These are phyloP conservation scores for Mycothermus thermophilus DNA, from an alignment of 495 filamentous ascomycete species.

Conservation along the genomic window DNA sequence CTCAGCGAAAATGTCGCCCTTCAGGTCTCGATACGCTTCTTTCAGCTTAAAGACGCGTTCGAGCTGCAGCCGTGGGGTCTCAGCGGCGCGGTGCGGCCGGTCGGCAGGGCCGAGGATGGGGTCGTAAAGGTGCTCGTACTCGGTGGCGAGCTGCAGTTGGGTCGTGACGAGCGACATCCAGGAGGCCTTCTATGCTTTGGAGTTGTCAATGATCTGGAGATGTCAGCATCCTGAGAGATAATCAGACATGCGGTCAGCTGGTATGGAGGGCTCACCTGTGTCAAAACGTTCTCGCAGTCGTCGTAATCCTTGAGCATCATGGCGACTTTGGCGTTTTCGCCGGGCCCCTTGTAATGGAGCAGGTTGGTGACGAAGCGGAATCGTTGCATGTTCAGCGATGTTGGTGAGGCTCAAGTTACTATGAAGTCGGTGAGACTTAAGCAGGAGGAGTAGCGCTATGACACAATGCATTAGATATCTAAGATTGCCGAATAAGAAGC, in stretches of 20 bases:
- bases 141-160: conserved; percentile 54
- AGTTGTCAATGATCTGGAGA: conserved; percentile 63
- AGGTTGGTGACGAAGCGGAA: no score
- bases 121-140: conserved; percentile 69
- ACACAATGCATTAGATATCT: no score
- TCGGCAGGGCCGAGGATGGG: conserved; percentile 55
- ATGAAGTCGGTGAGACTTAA: no score
- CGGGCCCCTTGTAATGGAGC: conserved; percentile 51
- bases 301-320: conserved; percentile 71
- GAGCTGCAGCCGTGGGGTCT: conserved; percentile 52
- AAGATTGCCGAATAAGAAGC: no score
- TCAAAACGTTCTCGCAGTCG: conserved; percentile 65
- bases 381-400: no score
- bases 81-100: conserved; percentile 37
- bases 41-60: conserved; percentile 54
- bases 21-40: conserved; percentile 59
- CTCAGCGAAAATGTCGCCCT: conserved; percentile 60
- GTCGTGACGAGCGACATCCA: conserved; percentile 64
- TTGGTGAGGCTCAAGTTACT: no score
- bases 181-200: conserved; percentile 69
- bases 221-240: no score
- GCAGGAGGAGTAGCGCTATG: no score
- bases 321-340: conserved; percentile 65
- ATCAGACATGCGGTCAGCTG: no score
- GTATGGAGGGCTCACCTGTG: conserved; percentile 56